These are phyloP conservation scores for Psilocybe sp. DNA, from an alignment of 768 basidiomycete genomes.

Conservation along the genomic window DNA sequence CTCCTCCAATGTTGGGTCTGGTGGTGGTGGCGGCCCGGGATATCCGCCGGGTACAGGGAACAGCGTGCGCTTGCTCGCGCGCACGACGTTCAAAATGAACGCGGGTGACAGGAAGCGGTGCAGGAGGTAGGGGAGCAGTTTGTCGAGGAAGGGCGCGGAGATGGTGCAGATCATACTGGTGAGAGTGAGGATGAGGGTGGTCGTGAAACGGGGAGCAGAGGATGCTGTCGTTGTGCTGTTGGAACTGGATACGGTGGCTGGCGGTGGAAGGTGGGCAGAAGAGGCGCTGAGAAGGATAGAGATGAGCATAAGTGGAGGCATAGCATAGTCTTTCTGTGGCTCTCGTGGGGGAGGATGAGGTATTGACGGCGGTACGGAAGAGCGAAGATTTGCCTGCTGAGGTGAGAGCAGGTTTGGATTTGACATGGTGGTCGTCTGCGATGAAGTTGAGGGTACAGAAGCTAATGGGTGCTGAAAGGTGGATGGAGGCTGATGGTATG, in stretches of 20 bases:
- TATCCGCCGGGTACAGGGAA: slow-evolving; percentile 79
- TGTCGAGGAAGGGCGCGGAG: slow-evolving; percentile 59
- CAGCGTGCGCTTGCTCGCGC: slow-evolving; percentile 62
- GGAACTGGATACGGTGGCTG: slow-evolving; percentile 40
- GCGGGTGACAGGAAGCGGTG: slow-evolving; percentile 49
- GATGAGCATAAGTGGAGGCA: slow-evolving; percentile 42
- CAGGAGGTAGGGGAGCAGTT: slow-evolving; percentile 70
- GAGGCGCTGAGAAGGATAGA: slow-evolving; percentile 47
- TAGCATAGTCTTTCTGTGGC: slow-evolving; percentile 32
- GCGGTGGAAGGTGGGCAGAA: no score
- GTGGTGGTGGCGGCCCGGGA: slow-evolving; percentile 61
- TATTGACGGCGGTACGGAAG: background rate
- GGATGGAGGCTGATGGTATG: no score
- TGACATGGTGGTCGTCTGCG: background rate
- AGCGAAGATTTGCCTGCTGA: background rate
- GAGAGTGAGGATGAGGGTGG: slow-evolving; percentile 42
- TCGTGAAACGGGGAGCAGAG: slow-evolving; percentile 43
- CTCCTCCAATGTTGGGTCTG: slow-evolving; percentile 78
- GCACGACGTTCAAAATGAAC: slow-evolving; percentile 51
- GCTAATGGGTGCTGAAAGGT: no score
- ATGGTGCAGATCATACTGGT: slow-evolving; percentile 44
- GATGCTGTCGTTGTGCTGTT: background rate
- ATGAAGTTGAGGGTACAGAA: no score
- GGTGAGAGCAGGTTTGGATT: background rate
- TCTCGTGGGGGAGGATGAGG: background rate